Conservation (phyloP, 2,329 filamentous ascomycete species). For the Pestalotiopsis sp. region DNA sequence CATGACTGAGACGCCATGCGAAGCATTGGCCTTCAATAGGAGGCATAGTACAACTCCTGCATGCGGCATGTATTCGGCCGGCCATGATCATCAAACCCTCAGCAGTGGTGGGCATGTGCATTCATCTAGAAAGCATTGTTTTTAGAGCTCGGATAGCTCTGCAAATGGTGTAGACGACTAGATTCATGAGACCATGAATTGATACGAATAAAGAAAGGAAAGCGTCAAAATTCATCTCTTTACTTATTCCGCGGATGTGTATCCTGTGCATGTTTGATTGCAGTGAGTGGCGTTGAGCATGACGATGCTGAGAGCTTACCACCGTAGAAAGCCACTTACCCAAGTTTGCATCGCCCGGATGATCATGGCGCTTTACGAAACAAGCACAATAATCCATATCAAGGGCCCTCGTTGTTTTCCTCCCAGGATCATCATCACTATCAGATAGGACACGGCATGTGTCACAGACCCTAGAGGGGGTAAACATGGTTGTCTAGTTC, state of each 20-base stretch:
- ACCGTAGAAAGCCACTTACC: too few relatives aligned
- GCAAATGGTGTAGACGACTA: constrained; percentile 2
- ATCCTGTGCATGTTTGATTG: neutral
- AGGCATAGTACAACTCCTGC: neutral
- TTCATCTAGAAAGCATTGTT: neutral
- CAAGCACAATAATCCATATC: too few relatives aligned
- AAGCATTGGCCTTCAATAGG: too few relatives aligned
- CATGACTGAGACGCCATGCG: too few relatives aligned
- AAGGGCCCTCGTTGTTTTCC: too few relatives aligned
- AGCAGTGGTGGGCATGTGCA: neutral
- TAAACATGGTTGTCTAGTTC: neutral
- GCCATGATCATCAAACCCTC: neutral
- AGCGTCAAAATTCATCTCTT: neutral
- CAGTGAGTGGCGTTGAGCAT: too few relatives aligned
- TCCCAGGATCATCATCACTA: too few relatives aligned
- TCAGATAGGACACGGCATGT: neutral
- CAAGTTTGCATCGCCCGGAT: too few relatives aligned
- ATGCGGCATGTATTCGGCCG: neutral
- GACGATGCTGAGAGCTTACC: too few relatives aligned
- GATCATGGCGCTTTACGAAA: too few relatives aligned
- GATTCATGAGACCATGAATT: constrained; percentile 1
- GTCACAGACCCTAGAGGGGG: neutral
- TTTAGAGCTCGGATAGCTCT: neutral
- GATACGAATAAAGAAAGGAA: neutral
- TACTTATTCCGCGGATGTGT: neutral